Conservation (phyloP, 1,284 basidiomycete genomes). For the Schizopora paradoxa region DNA sequence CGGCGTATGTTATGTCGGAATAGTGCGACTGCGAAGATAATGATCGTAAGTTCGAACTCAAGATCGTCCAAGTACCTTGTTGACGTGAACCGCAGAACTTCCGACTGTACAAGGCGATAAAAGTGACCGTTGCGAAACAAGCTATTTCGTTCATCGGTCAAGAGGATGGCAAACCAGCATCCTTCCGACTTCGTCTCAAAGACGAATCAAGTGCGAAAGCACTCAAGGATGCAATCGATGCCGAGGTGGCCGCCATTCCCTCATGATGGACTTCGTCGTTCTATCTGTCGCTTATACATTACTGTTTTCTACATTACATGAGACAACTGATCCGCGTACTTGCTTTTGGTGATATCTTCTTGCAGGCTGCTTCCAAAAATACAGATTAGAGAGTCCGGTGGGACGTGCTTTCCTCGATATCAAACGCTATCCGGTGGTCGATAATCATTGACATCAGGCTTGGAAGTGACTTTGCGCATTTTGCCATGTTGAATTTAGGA, state of each 20-base stretch:
- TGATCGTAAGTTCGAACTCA: constrained; percentile 45
- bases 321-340: neutral
- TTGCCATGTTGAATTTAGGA: constrained; percentile 90
- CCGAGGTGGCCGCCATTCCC: constrained; percentile 43
- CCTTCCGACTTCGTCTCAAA: constrained; percentile 61
- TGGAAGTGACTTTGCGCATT: constrained; percentile 90
- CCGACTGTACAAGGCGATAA: constrained; percentile 49
- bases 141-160: constrained; percentile 64
- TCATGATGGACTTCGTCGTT: neutral
- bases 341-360: neutral
- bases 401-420: neutral
- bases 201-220: constrained; percentile 55
- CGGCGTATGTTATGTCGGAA: constrained; percentile 64
- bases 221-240: constrained; percentile 56
- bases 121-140: constrained; percentile 46
- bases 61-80: constrained; percentile 8
- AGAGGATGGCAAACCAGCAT: constrained; percentile 48
- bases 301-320: neutral
- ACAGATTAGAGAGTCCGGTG: neutral
- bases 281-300: neutral
- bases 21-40: constrained; percentile 65
- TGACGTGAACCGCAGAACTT: constrained; percentile 51
- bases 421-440: neutral
- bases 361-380: neutral
- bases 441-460: constrained; percentile 25